These are phyloP conservation scores for Penicillium verrucosum DNA, from an alignment of 2,329 filamentous ascomycete species.

Conservation along the genomic window DNA sequence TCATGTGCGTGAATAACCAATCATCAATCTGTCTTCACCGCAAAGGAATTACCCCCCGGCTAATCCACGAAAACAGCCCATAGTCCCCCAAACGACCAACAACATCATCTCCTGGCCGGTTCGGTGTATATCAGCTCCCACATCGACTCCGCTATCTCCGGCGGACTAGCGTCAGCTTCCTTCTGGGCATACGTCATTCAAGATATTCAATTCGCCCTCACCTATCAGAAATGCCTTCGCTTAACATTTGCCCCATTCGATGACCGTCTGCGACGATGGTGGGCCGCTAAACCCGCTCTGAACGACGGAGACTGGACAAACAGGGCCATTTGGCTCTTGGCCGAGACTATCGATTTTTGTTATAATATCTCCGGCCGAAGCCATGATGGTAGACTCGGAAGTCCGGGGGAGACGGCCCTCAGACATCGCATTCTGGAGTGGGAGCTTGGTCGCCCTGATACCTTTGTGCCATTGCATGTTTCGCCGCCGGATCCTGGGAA, in stretches of 20 bases:
- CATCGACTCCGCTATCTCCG: slow-evolving; percentile 32
- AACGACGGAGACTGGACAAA: slow-evolving; percentile 35
- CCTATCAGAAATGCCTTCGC: slow-evolving; percentile 32
- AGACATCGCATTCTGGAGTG: slow-evolving; percentile 28
- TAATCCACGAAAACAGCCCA: slow-evolving; percentile 23
- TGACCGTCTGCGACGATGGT: slow-evolving; percentile 28
- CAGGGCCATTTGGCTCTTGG: slow-evolving; percentile 33
- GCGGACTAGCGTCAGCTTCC: slow-evolving; percentile 33
- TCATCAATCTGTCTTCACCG: not conserved
- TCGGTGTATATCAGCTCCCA: slow-evolving; percentile 37
- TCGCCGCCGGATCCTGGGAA: slow-evolving; percentile 24
- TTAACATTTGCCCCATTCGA: slow-evolving; percentile 32
- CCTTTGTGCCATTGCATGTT: slow-evolving; percentile 32
- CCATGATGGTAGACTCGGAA: slow-evolving; percentile 17
- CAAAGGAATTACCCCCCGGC: not conserved
- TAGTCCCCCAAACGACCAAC: slow-evolving; percentile 32
- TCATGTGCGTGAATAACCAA: slow-evolving; percentile 27
- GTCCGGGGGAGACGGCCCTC: slow-evolving; percentile 19
- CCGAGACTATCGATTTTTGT: slow-evolving; percentile 34
- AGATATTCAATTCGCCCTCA: slow-evolving; percentile 36
- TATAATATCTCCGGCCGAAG: slow-evolving; percentile 25
- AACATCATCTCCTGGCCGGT: slow-evolving; percentile 35
- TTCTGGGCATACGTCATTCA: slow-evolving; percentile 39
- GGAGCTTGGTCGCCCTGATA: slow-evolving; percentile 28
- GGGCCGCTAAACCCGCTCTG: slow-evolving; percentile 24